Evolutionary conservation across 345 rosid genomes (phyloP).

Genomic region (Salix arbutifolia): DNA sequence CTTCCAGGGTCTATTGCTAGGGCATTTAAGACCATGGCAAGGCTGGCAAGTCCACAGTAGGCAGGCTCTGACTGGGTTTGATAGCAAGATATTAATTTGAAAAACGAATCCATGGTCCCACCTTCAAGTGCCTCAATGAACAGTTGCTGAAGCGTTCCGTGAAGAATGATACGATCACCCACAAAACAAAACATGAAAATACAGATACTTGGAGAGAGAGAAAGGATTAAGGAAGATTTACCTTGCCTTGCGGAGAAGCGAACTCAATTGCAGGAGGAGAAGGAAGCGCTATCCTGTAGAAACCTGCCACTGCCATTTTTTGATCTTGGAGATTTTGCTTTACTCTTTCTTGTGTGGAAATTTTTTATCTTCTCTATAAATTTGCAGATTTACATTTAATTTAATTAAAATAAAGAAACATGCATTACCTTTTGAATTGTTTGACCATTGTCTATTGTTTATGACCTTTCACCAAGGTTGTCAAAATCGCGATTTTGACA

Average conservation of each 20-base stretch:
- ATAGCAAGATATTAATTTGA: conserved; percentile 32
- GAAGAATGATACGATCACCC: neutral
- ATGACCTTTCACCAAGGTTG: no score
- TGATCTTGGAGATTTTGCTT: neutral
- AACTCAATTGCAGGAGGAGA: conserved; percentile 83
- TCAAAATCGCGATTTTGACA: no score
- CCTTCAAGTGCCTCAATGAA: conserved; percentile 32
- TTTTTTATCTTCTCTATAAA: neutral
- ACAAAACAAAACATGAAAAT: neutral
- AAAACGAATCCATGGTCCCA: conserved; percentile 38
- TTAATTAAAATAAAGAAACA: no score
- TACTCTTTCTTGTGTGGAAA: neutral
- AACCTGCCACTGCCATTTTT: conserved; percentile 64
- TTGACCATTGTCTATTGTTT: no score
- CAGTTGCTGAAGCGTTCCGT: conserved; percentile 24
- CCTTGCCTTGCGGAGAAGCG: conserved; percentile 80
- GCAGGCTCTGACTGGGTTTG: conserved; percentile 52
- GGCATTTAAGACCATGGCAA: conserved; percentile 42
- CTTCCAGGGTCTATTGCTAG: conserved; percentile 41
- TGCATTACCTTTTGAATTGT: no score
- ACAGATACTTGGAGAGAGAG: neutral
- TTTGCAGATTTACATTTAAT: no score
- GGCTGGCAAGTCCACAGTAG: conserved; percentile 40
- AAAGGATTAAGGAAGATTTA: neutral
- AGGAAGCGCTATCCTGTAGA: conserved; percentile 58